Conservation (phyloP, 208 protist genomes). For the Blechomonas ayalai region DNA sequence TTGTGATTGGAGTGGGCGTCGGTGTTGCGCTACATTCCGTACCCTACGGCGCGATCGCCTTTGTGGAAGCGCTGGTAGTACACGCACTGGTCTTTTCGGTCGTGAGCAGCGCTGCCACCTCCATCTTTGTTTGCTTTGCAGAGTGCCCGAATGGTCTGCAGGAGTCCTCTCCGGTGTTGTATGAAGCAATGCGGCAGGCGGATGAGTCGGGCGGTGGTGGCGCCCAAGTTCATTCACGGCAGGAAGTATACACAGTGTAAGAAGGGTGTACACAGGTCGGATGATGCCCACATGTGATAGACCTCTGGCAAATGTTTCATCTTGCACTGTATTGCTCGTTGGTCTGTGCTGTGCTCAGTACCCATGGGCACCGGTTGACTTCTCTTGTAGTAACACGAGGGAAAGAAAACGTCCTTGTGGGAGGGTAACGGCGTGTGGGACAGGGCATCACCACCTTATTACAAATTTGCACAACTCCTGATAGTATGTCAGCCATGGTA, state of each 20-base stretch:
- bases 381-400: no score
- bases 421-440: no score
- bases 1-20: conserved; percentile 42
- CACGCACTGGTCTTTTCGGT: conserved; percentile 54
- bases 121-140: conserved; percentile 88
- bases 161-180: conserved; percentile 55
- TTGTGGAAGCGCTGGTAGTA: conserved; percentile 43
- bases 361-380: no score
- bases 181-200: conserved; percentile 37
- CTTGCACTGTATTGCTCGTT: no score
- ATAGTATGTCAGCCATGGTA: no score
- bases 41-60: conserved; percentile 34
- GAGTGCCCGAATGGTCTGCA: conserved; percentile 73
- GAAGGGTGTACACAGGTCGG: no score
- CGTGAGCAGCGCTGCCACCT: conserved; percentile 67
- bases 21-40: conserved; percentile 21
- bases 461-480: no score
- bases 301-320: no score
- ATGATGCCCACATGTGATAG: no score
- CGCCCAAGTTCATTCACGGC: neutral
- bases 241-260: neutral
- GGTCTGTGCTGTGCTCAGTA: neutral
- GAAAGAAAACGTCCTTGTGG: no score
- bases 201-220: conserved; percentile 11
- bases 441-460: no score